These are phyloP conservation scores for Cladosporium phlei DNA, from an alignment of 2,329 filamentous ascomycete genomes.

Conservation along the genomic window DNA sequence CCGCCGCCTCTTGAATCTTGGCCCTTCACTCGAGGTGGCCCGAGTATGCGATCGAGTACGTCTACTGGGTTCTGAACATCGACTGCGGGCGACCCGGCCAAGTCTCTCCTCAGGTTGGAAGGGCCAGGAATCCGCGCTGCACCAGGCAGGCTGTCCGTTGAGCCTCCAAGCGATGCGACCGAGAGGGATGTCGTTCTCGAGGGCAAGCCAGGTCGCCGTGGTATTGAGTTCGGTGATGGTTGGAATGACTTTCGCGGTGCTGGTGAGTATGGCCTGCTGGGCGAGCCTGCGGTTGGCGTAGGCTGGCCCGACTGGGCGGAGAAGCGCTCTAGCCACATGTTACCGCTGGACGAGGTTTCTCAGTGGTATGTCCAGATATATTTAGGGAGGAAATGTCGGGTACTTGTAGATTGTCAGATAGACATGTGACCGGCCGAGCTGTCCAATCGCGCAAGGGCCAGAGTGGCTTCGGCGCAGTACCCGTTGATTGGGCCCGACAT, in stretches of 20 bases:
- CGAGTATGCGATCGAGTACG: conserved; percentile 60
- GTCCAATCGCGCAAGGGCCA: no score
- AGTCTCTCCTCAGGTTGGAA: conserved; percentile 58
- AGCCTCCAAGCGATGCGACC: conserved; percentile 67
- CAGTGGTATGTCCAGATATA: no score
- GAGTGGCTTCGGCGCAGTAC: no score
- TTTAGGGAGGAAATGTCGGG: no score
- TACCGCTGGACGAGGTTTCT: no score
- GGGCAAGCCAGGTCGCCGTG: conserved; percentile 61
- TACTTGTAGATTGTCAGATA: no score
- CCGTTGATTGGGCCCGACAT: no score
- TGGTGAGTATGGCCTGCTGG: conserved; percentile 67
- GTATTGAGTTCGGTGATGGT: conserved; percentile 64
- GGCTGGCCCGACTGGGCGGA: conserved; percentile 68
- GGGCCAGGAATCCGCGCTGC: conserved; percentile 63
- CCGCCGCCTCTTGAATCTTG: background rate
- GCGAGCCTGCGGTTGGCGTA: conserved; percentile 55
- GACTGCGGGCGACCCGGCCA: conserved; percentile 45
- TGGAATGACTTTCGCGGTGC: conserved; percentile 63
- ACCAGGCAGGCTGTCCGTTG: conserved; percentile 68
- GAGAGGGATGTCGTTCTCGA: conserved; percentile 75
- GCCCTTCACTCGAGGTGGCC: conserved; percentile 26
- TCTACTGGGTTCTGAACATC: conserved; percentile 65
- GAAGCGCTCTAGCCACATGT: conserved; percentile 89
- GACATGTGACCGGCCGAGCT: no score